Evolutionary conservation across 495 filamentous ascomycete species (phyloP), one percentile per base, ranked within the genome.

Genomic region (Xylona heveae): DNA sequence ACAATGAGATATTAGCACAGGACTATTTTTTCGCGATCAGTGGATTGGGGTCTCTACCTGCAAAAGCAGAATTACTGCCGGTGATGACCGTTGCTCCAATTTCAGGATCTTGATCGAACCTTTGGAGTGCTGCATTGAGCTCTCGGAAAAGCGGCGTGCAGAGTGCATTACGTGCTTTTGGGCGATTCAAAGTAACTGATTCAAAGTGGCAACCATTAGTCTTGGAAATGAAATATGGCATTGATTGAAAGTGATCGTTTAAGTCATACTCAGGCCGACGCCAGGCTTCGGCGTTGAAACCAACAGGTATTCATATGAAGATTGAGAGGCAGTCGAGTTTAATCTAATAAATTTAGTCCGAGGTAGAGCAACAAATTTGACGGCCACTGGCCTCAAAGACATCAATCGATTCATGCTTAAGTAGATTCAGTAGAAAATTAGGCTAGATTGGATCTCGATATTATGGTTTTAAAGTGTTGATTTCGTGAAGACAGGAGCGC

Each of bases 91-190:
- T 78, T 28, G 74, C 73, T 20, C 72, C 65, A 40, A 81, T 73
- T 32, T 55, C 51, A 30, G 71, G 64, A 44, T 78, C 68, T 31
- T 62, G 45, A 43, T 91, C 76, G 53, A 88, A 68, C 30, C 63
- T 57, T 37, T 51, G 56, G 38, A 97, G 70, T 18, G 82, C 81
- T 34, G 68, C 50, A 54, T 95, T 94, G 47, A 97, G 66, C 56
- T 97, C 88, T 24, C 48, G 54, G 50, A 97, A 88, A 20, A 95
- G 71, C 9, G 85, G 79, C 12, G 72, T 77, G 51, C 59, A 82
- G 37, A 97, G 70, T 22, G 88, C 85, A 51, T 97, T 97, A 48
- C 91, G 71, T 21, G 82, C 80, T 55, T 85, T 90, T 35, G 88
- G 88, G 22, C 88, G 78, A 64, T 90, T 82, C 34, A 97, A 61